Evolutionary conservation across 495 filamentous ascomycete species (phyloP).

Genomic region (Podospora conica): DNA sequence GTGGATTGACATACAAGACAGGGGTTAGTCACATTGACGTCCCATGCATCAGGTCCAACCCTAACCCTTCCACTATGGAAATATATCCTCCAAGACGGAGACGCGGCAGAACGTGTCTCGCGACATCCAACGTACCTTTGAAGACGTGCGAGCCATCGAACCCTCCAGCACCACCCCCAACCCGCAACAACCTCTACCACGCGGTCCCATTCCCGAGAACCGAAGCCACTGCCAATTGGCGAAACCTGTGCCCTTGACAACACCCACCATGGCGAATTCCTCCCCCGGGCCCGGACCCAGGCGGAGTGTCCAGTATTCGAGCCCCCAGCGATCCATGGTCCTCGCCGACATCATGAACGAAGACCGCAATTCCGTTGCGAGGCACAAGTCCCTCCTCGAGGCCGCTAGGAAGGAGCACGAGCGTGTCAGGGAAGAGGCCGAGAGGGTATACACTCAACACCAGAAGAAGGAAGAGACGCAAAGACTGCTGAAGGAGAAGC

Average conservation of each 20-base stretch:
- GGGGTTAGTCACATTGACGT: neutral
- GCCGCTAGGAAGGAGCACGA: conserved; percentile 57
- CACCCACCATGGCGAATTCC: conserved; percentile 30
- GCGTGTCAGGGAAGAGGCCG: conserved; percentile 55
- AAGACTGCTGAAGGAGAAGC: conserved; percentile 41
- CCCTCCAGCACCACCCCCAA: neutral
- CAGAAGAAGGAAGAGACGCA: conserved; percentile 41
- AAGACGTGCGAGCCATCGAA: neutral
- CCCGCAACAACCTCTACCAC: neutral
- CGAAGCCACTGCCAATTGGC: neutral
- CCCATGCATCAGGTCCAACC: neutral
- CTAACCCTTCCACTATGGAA: neutral
- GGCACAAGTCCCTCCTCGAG: conserved; percentile 57
- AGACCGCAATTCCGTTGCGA: conserved; percentile 38
- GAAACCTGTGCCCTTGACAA: neutral
- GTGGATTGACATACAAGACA: too few species aligned
- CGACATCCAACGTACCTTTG: neutral
- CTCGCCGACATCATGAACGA: conserved; percentile 35
- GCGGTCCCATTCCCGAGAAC: neutral
- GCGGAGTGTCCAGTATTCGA: conserved; percentile 31
- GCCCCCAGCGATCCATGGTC: conserved; percentile 25
- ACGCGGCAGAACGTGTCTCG: neutral
- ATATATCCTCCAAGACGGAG: neutral
- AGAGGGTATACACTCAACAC: conserved; percentile 40
- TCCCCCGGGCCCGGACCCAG: conserved; percentile 30